A percentile compares a stretch with the other conserved stretches of the same genome.
These are phyloP conservation scores for Septoria linicola DNA, from an alignment of 2,329 filamentous ascomycete genomes.

Conservation along the genomic window DNA sequence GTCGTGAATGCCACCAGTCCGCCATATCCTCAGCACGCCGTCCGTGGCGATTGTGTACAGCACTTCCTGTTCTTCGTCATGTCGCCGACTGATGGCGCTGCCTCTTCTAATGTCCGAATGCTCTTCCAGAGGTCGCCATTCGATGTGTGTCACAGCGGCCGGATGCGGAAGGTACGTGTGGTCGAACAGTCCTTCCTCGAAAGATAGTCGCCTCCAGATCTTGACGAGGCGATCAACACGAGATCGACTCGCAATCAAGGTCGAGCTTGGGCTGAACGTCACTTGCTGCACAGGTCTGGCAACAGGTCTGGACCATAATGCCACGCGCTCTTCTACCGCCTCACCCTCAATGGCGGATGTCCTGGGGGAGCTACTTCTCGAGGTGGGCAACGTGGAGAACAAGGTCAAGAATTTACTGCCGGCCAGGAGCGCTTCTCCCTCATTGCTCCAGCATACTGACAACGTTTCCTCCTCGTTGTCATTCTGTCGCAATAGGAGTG, in stretches of 20 bases:
- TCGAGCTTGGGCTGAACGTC: slow-evolving; percentile 79
- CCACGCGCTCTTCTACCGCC: slow-evolving; percentile 45
- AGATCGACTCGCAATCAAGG: slow-evolving; percentile 79
- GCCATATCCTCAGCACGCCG: slow-evolving; percentile 79
- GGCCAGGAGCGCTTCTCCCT: slow-evolving; percentile 80
- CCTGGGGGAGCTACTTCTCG: slow-evolving; percentile 29
- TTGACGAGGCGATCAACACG: slow-evolving; percentile 81
- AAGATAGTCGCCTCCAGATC: slow-evolving; percentile 85
- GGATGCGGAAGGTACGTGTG: slow-evolving; percentile 88
- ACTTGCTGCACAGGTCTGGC: slow-evolving; percentile 73
- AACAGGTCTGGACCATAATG: slow-evolving; percentile 72
- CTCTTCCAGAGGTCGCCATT: slow-evolving; percentile 70
- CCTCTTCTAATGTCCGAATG: slow-evolving; percentile 63
- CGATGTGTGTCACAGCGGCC: slow-evolving; percentile 71
- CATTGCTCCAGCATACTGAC: slow-evolving; percentile 80
- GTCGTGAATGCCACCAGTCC: slow-evolving; percentile 68
- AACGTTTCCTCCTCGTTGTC: slow-evolving; percentile 50
- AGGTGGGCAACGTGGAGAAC: slow-evolving; percentile 55
- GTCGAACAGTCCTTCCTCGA: slow-evolving; percentile 85
- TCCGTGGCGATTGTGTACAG: slow-evolving; percentile 88
- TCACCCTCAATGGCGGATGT: slow-evolving; percentile 32
- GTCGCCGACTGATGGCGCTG: slow-evolving; percentile 31
- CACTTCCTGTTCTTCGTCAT: slow-evolving; percentile 64
- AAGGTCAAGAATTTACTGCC: slow-evolving; percentile 66
- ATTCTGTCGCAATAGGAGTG: slow-evolving; percentile 57